Evolutionary conservation across 495 filamentous ascomycete genomes (phyloP).

Genomic region (Viridothelium virens): DNA sequence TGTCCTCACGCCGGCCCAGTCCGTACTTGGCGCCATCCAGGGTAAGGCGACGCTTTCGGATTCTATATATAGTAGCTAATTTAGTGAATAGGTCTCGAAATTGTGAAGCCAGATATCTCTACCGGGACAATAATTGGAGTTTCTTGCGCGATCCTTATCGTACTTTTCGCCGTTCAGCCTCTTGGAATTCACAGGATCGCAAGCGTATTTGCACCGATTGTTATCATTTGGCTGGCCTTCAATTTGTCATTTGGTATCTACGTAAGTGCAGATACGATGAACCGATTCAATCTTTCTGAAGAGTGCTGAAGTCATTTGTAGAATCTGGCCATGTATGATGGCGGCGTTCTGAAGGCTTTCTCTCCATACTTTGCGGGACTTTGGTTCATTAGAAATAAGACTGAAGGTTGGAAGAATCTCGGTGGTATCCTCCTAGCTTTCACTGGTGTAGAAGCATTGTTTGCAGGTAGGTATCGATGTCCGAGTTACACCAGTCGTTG

Average conservation of each 20-base stretch:
- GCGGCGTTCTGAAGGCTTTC: constrained; percentile 61
- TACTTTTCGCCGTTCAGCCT: constrained; percentile 58
- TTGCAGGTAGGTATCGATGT: constrained; percentile 38
- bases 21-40: constrained; percentile 64
- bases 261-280: background rate
- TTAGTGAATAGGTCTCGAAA: constrained; percentile 32
- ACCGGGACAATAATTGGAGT: constrained; percentile 53
- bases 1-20: constrained; percentile 62
- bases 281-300: background rate
- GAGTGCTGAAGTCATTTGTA: constrained; percentile 7
- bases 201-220: constrained; percentile 55
- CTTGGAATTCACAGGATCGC: constrained; percentile 56
- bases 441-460: constrained; percentile 67
- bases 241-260: constrained; percentile 58
- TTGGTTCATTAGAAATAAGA: constrained; percentile 55
- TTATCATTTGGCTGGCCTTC: constrained; percentile 61
- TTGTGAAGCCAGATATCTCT: constrained; percentile 40
- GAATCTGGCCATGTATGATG: constrained; percentile 56
- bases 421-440: constrained; percentile 66
- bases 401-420: constrained; percentile 56
- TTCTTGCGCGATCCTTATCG: constrained; percentile 55
- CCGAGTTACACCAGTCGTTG: background rate
- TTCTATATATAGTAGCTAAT: background rate
- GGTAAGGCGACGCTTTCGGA: constrained; percentile 23
- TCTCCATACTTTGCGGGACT: constrained; percentile 55